Percentiles rank a stretch among this genome's conserved stretches.
Evolutionary conservation across 2,329 filamentous ascomycete genomes (phyloP).

Genomic region (Penicillium paneum): DNA sequence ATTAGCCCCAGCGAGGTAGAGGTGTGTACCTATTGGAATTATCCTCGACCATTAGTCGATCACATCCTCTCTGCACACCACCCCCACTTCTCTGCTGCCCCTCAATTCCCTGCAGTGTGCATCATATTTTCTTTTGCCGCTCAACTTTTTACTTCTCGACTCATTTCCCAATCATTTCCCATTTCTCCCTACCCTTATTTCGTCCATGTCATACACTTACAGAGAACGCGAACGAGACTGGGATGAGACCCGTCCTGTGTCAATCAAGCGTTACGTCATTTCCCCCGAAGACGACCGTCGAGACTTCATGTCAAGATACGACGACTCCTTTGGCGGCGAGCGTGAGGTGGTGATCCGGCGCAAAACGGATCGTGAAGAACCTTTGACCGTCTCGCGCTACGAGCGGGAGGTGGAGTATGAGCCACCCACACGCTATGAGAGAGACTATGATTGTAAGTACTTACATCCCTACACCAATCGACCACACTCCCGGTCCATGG

Average conservation of each 20-base stretch:
- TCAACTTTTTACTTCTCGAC: not conserved
- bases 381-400: constrained; percentile 44
- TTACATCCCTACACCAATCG: constrained; percentile 45
- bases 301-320: constrained; percentile 31
- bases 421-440: constrained; percentile 41
- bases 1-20: not conserved
- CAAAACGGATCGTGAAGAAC: constrained; percentile 46
- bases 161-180: constrained; percentile 10
- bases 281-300: constrained; percentile 41
- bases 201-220: constrained; percentile 38
- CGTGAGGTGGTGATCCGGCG: constrained; percentile 46
- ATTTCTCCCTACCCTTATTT: constrained; percentile 11
- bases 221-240: constrained; percentile 42
- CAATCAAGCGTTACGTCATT: constrained; percentile 58
- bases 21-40: constrained; percentile 6
- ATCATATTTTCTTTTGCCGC: constrained; percentile 4
- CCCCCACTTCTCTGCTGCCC: constrained; percentile 23
- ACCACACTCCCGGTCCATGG: constrained; percentile 52
- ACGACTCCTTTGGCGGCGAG: constrained; percentile 30
- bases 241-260: constrained; percentile 44
- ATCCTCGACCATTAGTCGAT: constrained; percentile 19
- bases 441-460: constrained; percentile 47
- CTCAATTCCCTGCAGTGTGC: constrained; percentile 19
- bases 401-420: constrained; percentile 48
- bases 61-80: constrained; percentile 12